Evolutionary conservation across 306 rosid species (phyloP), one percentile per base, ranked within the genome.

Genomic region (Ziziphus jujuba): DNA sequence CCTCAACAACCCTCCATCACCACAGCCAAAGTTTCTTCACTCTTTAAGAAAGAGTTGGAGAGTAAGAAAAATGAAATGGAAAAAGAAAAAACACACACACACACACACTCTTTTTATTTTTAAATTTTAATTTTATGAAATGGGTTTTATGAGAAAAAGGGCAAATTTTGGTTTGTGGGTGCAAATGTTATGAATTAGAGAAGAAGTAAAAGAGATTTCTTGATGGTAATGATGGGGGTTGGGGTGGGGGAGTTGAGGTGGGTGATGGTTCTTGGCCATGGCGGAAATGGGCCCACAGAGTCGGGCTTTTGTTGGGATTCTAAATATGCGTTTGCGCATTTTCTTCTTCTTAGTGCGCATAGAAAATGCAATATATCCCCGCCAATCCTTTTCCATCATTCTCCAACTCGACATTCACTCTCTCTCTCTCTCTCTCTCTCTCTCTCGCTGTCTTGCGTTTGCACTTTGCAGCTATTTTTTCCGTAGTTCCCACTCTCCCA

Each of bases 171-270:
- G 62, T 19, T 31, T 13, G 55, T 59, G 74, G 73, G 74, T 19
- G 40, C 59, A 40, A 55, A 49, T 51, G 72, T 70, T 68, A 20
- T 36, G 77, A 59, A 62, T 20, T 62, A 35, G 65, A 70, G 63
- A 10, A 53, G 45, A 59, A 67, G 92, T 71, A 76, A 70, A 36
- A 67, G 71, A 75, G 57, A 81, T 75, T 85, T 85, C 82, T 68
- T 51, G 77, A 71, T 22, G 79, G 89, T 79, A 85, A 84, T 91
- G 95, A 91, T 91, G 90, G 64, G 64, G 25, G 47, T 71, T 34
- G 70, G 68, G 51, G 62, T 35, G 56, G 20, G 65, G 73, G 43
- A 43, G 61, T 43, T 58, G 68, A 82, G 77, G 71, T 85, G 85
- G 81, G 70, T 35, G 57, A 6, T 60, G 66, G 62, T 43, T 68